phyloP scores from a whole-genome alignment of 2,329 filamentous ascomycete genomes.

The Fusarium mundagurra region DNA sequence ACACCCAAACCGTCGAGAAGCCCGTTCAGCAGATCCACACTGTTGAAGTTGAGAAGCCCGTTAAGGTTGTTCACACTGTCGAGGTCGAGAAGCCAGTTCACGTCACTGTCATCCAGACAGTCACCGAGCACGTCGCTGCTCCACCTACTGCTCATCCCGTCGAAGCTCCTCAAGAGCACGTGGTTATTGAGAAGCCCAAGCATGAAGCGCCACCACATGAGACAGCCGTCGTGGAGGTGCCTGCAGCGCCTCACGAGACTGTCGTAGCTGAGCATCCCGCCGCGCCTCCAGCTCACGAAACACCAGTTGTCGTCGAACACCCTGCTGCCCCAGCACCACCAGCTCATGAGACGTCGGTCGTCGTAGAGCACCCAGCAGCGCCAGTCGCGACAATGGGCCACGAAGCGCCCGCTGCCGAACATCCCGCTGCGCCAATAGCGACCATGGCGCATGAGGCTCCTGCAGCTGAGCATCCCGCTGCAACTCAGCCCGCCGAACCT shows the following conservation, averaged over 20 bases:
- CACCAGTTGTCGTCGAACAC: neutral
- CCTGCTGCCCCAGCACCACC: neutral
- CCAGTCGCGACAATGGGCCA: neutral
- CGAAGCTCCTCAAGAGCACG: neutral
- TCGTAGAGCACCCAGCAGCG: neutral
- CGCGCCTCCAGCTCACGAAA: neutral
- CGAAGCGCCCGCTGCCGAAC: neutral
- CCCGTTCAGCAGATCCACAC: slow-evolving; percentile 4
- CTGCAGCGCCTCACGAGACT: neutral
- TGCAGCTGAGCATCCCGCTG: neutral
- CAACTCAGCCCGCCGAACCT: neutral
- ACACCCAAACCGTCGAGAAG: neutral
- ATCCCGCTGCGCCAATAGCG: neutral
- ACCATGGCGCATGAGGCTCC: neutral
- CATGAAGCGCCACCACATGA: neutral
- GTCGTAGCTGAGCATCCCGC: neutral
- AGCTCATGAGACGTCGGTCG: neutral
- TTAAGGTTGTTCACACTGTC: slow-evolving; percentile 21
- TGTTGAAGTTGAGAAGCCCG: slow-evolving; percentile 10
- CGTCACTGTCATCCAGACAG: slow-evolving; percentile 11
- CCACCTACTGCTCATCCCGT: neutral
- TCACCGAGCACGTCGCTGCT: neutral
- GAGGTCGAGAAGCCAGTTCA: slow-evolving; percentile 16
- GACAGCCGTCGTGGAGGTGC: neutral
- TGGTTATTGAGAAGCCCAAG: neutral